phyloP scores from a whole-genome alignment of 495 filamentous ascomycete species.

The Penicillium tannophilum region DNA sequence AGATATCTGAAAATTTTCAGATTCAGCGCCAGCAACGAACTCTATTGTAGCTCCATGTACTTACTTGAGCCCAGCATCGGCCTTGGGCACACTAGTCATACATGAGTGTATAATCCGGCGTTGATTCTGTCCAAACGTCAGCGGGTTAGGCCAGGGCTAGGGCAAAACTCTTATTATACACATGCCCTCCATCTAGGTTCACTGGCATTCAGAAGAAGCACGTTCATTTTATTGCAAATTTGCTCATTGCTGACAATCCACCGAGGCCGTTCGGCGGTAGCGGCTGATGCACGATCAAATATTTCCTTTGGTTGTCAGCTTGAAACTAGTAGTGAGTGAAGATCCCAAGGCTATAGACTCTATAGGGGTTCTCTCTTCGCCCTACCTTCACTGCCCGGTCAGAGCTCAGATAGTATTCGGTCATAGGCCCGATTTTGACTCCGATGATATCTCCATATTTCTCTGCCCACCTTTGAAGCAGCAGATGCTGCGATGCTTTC shows the following conservation, averaged over 20 bases:
- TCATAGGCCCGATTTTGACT: neutral
- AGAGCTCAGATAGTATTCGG: neutral
- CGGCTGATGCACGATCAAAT: neutral
- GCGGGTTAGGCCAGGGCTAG: neutral
- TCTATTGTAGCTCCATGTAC: neutral
- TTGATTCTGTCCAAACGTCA: neutral
- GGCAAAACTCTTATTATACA: neutral
- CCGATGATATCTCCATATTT: neutral
- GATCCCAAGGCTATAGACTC: neutral
- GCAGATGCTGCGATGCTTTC: neutral
- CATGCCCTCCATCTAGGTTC: neutral
- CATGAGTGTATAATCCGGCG: constrained; percentile 1
- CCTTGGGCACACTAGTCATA: neutral
- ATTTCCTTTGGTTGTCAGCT: neutral
- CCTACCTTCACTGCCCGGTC: neutral
- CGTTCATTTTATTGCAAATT: neutral
- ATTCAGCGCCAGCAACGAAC: neutral
- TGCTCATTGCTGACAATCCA: constrained; percentile 2
- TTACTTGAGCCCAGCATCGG: neutral
- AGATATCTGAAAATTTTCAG: neutral
- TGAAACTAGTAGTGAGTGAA: neutral
- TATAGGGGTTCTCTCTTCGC: neutral
- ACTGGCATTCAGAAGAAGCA: neutral
- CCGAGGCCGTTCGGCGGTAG: neutral
- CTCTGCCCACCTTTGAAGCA: neutral